Evolutionary conservation across 768 basidiomycete species (phyloP).

Genomic region (Exidia glandulosa): DNA sequence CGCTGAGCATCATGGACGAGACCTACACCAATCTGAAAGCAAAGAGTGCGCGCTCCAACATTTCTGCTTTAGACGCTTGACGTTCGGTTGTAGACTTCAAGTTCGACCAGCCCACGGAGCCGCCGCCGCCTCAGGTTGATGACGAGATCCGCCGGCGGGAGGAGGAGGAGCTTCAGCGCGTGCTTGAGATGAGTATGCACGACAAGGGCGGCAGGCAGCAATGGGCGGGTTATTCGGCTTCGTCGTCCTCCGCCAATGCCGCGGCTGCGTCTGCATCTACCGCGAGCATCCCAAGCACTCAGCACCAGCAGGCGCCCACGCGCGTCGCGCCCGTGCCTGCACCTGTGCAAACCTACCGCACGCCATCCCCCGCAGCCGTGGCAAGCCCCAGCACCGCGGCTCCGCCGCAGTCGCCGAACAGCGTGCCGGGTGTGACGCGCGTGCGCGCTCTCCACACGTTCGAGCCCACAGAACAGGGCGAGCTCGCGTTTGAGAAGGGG

Average conservation of each 20-base stretch:
- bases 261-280: constrained; percentile 23
- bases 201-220: constrained; percentile 72
- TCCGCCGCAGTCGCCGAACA: neutral
- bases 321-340: neutral
- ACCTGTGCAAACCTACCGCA: neutral
- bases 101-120: constrained; percentile 51
- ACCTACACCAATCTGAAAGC: constrained; percentile 70
- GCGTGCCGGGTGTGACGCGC: constrained; percentile 41
- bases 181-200: constrained; percentile 83
- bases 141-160: constrained; percentile 75
- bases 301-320: constrained; percentile 11
- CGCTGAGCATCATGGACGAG: constrained; percentile 84
- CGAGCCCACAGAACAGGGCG: constrained; percentile 76
- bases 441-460: constrained; percentile 87
- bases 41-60: constrained; percentile 45
- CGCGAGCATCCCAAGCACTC: constrained; percentile 4
- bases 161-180: constrained; percentile 91
- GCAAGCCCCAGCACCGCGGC: constrained; percentile 1
- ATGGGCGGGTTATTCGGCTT: constrained; percentile 36
- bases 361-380: constrained; percentile 1
- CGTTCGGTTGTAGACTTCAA: constrained; percentile 44
- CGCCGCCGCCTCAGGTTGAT: constrained; percentile 57
- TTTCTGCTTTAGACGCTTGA: neutral
- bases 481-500: constrained; percentile 83
- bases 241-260: constrained; percentile 24